A percentile compares a stretch with the other conserved stretches of the same genome.
phyloP scores from a whole-genome alignment of 2,329 filamentous ascomycete species.

The Trichoderma polysporum region DNA sequence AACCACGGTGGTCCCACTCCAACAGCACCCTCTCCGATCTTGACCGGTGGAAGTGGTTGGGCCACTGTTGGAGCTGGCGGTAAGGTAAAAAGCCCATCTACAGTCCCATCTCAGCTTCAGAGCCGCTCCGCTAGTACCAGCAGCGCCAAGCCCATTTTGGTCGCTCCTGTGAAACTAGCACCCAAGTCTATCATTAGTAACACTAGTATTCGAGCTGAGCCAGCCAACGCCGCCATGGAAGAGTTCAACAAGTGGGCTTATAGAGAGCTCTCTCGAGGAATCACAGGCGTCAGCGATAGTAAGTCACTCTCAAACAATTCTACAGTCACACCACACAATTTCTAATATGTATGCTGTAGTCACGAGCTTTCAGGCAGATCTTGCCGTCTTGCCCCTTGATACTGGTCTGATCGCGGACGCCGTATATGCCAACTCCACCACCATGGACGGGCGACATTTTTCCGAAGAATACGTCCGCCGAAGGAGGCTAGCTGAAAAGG shows the following conservation, averaged over 20 bases:
- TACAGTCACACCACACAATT: neutral
- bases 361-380: conserved; percentile 74
- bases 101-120: conserved; percentile 52
- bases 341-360: conserved; percentile 47
- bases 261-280: conserved; percentile 74
- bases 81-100: conserved; percentile 76
- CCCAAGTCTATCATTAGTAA: conserved; percentile 48
- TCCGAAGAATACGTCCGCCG: conserved; percentile 92
- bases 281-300: conserved; percentile 53
- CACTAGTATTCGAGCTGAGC: conserved; percentile 40
- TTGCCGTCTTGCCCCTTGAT: conserved; percentile 75
- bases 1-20: conserved; percentile 38
- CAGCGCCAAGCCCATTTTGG: conserved; percentile 42
- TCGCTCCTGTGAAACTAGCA: conserved; percentile 52
- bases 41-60: conserved; percentile 64
- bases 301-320: conserved; percentile 35
- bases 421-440: conserved; percentile 81
- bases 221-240: conserved; percentile 63
- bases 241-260: conserved; percentile 95
- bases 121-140: conserved; percentile 46
- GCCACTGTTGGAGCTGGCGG: conserved; percentile 93
- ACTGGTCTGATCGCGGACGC: conserved; percentile 82
- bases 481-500: conserved; percentile 90
- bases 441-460: conserved; percentile 90
- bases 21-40: conserved; percentile 33